Base-by-base conservation (phyloP, 768 basidiomycete species). In the Leccinellum albellum region DNA sequence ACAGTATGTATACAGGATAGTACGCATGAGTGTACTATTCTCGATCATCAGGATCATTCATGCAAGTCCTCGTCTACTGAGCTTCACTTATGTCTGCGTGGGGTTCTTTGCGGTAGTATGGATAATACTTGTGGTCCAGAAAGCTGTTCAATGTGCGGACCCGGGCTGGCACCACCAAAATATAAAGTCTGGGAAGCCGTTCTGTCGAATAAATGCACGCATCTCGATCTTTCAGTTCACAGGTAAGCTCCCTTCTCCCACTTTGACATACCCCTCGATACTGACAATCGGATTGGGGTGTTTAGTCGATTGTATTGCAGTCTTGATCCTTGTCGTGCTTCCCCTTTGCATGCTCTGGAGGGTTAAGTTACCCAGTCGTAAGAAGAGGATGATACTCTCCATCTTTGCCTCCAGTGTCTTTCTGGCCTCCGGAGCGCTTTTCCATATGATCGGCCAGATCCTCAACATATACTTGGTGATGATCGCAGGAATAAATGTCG, bases 371-470 rank as follows among this genome's bases (percentile, higher is more conserved):
- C 66, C 66, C 2, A 54, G 4, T 42, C 45, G 60, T 23, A 62
- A 68, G 44, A 56, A 53, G n/a, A 55, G 67, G 37, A 68, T 66
- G 67, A 66, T 68, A 26, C 61, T 68, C 32, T 55, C 28, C n/a
- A 50, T 60, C 21, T 62, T 68, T 17, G 55, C 64, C 31, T 68
- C 64, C 12, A 59, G 66, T 23, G 31, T 64, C 28, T 13, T 62
- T 20, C 35, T 68, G 1, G 58, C 62, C 8, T 21, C 66, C 5
- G 61, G 42, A 21, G 52, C 64, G 7, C 53, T 67, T 10, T 61
- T 64, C 35, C 61, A 61, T 20, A 53, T 54, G 1, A 26, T 60
- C 12, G 59, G 55, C 13, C 66, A 61, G 9, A 37, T 64, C 7
- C 44, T 63, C 13, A 10, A 56, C 28, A 32, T 60, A n/a, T 35